Evolutionary conservation across 768 basidiomycete species (phyloP).

Genomic region (Leccinum subgranulosum): DNA sequence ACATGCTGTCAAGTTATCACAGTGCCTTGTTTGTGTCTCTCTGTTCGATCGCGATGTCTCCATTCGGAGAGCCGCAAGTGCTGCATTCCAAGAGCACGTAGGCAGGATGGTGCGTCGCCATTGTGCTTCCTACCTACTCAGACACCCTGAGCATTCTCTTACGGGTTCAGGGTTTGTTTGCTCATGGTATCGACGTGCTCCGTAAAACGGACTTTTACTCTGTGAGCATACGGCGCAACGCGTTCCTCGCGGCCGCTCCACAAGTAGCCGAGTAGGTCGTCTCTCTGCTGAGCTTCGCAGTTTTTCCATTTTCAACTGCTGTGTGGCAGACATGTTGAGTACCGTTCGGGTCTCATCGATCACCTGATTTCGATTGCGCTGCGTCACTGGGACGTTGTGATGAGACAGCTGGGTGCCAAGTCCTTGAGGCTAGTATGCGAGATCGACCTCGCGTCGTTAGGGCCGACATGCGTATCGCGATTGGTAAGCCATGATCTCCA

Average conservation of each 20-base stretch:
- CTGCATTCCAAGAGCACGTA: conserved; percentile 96
- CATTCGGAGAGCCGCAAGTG: conserved; percentile 93
- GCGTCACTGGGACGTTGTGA: conserved; percentile 84
- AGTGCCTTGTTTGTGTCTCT: conserved; percentile 70
- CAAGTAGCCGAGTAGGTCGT: conserved; percentile 80
- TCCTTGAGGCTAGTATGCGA: conserved; percentile 69
- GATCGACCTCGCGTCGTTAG: conserved; percentile 52
- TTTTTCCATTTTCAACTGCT: conserved; percentile 8
- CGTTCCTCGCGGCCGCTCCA: conserved; percentile 82
- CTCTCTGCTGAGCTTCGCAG: conserved; percentile 1
- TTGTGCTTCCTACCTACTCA: conserved; percentile 1
- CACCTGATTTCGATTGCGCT: conserved; percentile 74
- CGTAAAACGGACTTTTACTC: conserved; percentile 94
- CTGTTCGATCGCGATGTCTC: conserved; percentile 93
- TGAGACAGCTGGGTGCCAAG: conserved; percentile 75
- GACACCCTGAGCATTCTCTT: conserved; percentile 15
- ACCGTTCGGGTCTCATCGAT: conserved; percentile 63
- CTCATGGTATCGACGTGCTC: conserved; percentile 92
- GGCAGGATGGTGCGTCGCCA: conserved; percentile 74
- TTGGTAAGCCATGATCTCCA: conserved; percentile 45
- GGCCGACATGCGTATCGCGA: conserved; percentile 45
- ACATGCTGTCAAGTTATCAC: conserved; percentile 64
- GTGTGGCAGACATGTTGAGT: conserved; percentile 66
- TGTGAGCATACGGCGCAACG: conserved; percentile 79
- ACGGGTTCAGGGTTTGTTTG: conserved; percentile 70